These are phyloP conservation scores for Phaeosphaeria sp. DNA, from an alignment of 2,329 filamentous ascomycete genomes.

Conservation along the genomic window DNA sequence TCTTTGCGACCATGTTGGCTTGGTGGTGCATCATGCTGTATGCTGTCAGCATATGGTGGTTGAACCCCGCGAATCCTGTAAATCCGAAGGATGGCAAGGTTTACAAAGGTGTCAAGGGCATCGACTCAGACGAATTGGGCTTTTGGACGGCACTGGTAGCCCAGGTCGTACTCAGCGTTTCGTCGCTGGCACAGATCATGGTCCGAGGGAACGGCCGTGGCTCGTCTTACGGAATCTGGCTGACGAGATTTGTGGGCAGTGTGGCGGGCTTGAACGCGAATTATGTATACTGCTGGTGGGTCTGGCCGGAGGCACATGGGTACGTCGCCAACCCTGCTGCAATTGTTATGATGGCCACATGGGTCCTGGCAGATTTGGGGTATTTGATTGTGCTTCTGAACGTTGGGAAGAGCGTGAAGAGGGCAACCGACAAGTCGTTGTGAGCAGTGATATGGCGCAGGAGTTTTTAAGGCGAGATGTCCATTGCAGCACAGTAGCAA, in stretches of 20 bases:
- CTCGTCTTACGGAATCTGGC: constrained; percentile 72
- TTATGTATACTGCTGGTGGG: constrained; percentile 63
- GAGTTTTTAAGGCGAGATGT: neutral
- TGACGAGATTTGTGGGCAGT: constrained; percentile 82
- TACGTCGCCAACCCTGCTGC: constrained; percentile 55
- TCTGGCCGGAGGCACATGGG: constrained; percentile 57
- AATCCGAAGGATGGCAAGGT: constrained; percentile 53
- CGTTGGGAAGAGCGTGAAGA: constrained; percentile 2
- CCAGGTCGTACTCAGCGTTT: constrained; percentile 52
- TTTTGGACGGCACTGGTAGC: constrained; percentile 57
- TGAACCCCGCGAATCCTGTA: constrained; percentile 51
- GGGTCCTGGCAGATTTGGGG: constrained; percentile 51
- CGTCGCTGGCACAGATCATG: constrained; percentile 54
- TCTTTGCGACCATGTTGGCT: constrained; percentile 48
- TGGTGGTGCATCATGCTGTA: constrained; percentile 51
- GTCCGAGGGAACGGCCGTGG: constrained; percentile 58
- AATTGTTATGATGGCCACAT: constrained; percentile 52
- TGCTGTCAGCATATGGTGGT: constrained; percentile 58
- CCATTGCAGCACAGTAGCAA: neutral
- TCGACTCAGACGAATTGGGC: constrained; percentile 59
- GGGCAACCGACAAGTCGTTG: neutral
- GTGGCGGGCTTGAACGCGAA: constrained; percentile 63
- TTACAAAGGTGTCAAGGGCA: constrained; percentile 42
- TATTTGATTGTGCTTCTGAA: constrained; percentile 54
- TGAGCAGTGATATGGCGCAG: neutral